Evolutionary conservation across 73 alveolate genomes (phyloP).

Genomic region (Paramecium tetraurelia): DNA sequence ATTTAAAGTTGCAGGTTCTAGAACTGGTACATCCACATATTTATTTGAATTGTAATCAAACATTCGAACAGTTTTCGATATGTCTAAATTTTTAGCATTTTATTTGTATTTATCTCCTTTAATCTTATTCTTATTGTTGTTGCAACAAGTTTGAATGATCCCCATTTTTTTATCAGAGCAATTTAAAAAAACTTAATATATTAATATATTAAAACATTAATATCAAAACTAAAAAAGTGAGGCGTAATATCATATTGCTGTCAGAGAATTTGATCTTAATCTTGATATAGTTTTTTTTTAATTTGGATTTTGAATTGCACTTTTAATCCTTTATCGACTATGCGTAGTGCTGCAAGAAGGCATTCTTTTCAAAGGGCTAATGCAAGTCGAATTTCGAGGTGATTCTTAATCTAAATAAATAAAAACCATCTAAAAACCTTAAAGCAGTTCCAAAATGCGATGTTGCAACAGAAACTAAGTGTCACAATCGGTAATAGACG

Average conservation of each 20-base stretch:
- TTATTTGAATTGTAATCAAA: neutral
- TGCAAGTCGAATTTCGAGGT: neutral
- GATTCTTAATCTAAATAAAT: conserved; percentile 6
- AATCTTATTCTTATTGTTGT: neutral
- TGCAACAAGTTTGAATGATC: neutral
- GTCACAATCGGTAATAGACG: neutral
- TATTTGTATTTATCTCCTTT: neutral
- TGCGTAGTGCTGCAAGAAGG: neutral
- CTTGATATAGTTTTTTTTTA: neutral
- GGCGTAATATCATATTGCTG: neutral
- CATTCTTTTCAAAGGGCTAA: neutral
- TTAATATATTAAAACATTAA: neutral
- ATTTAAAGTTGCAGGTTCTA: neutral
- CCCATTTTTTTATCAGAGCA: neutral
- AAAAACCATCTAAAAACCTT: neutral
- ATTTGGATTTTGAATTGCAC: neutral
- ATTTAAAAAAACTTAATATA: neutral
- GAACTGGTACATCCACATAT: neutral
- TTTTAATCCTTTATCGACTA: neutral
- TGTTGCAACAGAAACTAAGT: neutral
- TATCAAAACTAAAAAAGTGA: neutral
- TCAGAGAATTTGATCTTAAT: conserved; percentile 1
- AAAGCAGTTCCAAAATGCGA: neutral
- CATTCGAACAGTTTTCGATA: neutral
- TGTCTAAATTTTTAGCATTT: neutral